Base-by-base conservation (phyloP, 768 basidiomycete genomes). In the Lyophyllum shimeji region DNA sequence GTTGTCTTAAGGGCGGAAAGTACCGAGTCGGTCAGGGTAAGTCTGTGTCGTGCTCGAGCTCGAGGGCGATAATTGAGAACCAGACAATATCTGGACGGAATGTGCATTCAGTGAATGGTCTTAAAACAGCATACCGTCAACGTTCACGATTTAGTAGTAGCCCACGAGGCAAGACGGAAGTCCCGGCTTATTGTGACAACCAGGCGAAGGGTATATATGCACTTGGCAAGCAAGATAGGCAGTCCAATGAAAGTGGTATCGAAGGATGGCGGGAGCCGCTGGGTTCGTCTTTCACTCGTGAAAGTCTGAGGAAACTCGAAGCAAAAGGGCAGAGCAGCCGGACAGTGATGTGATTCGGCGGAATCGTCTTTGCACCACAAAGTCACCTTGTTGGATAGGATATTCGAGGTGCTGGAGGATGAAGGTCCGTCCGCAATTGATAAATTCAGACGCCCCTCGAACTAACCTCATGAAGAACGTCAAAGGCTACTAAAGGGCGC, bases 1-100 rank as follows among this genome's bases (percentile, higher is more conserved):
- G 74, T 67, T 0, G 73, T 67, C 62, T 85, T 86, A 55, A 86
- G 64, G 0, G 78, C 78, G 5, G 74, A 71, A 57, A 80, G 67
- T 52, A 83, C 79, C 3, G 76, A 69, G 24, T 78, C 70, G 31
- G 65, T 44, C n/a, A 74, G 64, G 29, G 76, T 67, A 12, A 82
- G 69, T 2, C 80, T 78, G 17, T 74, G 68, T 46, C 67, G 70
- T 0, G 84, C 77, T n/a, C 82, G 74, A 47, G 73, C 74, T 42
- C 74, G 76, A 2, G 83, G 84, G 24, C 66, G 65, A 60, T 79
- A 82, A 9, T 73, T 61, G 24, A 85, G 59, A 13, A 74, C 69
- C 0, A 78, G 63, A 13, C 57, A 66, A 43, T 82, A 70, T 40
- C 82, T 80, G 49, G 45, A 18, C 25, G 8, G 27, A 29, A 49